Percentiles rank a stretch among this genome's conserved stretches.
Conservation (phyloP, 106 monocot species). For the Agapanthus africanus region DNA sequence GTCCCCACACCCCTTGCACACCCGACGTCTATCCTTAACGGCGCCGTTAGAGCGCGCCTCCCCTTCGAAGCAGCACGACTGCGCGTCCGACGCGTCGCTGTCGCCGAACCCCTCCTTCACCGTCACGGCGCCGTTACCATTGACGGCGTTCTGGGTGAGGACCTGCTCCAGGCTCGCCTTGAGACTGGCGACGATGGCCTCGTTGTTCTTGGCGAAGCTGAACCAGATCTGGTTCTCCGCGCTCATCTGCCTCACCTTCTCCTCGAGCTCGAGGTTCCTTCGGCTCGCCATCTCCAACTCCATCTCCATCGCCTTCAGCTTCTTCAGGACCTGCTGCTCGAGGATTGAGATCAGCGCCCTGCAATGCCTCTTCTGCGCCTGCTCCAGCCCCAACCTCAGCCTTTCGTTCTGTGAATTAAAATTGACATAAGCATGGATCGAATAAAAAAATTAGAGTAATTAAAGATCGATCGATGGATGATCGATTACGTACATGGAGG, state of each 20-base stretch:
- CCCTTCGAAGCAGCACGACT: constrained; percentile 38
- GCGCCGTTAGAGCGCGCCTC: constrained; percentile 1
- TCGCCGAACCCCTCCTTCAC: constrained; percentile 30
- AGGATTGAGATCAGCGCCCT: constrained; percentile 15
- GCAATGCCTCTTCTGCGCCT: constrained; percentile 32
- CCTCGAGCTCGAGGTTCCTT: constrained; percentile 49
- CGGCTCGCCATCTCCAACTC: constrained; percentile 31
- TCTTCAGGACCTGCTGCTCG: constrained; percentile 17
- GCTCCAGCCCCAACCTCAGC: constrained; percentile 27
- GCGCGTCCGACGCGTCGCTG: constrained; percentile 51
- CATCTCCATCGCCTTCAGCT: constrained; percentile 36
- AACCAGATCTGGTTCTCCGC: constrained; percentile 69
- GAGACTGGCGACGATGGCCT: constrained; percentile 45
- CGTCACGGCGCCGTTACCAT: not conserved
- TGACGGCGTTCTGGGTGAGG: constrained; percentile 31
- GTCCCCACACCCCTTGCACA: constrained; percentile 2
- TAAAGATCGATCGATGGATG: no score
- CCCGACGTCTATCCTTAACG: constrained; percentile 9
- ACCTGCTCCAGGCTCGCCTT: constrained; percentile 45
- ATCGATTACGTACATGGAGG: constrained; percentile 41
- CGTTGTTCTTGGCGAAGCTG: constrained; percentile 51
- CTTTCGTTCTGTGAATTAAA: constrained; percentile 32
- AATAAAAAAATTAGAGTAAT: no score
- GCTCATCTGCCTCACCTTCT: constrained; percentile 33
- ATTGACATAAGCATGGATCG: not conserved